These are phyloP conservation scores for Penstemon davidsonii DNA, from an alignment of 257 asterid genomes.

Conservation along the genomic window DNA sequence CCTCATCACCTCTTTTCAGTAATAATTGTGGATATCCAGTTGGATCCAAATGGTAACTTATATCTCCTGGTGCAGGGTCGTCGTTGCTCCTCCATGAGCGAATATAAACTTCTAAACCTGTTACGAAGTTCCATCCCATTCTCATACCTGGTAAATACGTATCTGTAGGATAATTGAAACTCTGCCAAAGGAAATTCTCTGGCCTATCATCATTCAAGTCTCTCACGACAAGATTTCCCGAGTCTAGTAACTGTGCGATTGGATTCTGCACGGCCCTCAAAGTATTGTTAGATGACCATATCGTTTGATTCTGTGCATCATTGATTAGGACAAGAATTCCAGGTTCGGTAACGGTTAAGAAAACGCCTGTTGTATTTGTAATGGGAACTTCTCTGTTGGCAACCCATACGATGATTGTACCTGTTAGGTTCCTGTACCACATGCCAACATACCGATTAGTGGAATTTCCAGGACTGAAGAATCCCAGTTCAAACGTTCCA, in stretches of 20 bases:
- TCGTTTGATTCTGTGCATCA: background rate
- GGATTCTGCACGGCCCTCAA: background rate
- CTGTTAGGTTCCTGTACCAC: constrained; percentile 43
- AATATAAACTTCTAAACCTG: constrained; percentile 15
- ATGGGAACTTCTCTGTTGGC: constrained; percentile 35
- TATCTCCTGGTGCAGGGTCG: constrained; percentile 42
- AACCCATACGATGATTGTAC: constrained; percentile 38
- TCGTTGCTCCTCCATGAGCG: constrained; percentile 34
- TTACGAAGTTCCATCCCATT: constrained; percentile 31
- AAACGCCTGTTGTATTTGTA: constrained; percentile 1
- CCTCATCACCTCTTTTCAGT: background rate
- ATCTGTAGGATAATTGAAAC: constrained; percentile 28
- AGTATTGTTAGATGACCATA: constrained; percentile 24
- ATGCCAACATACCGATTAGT: constrained; percentile 38
- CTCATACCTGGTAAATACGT: constrained; percentile 8
- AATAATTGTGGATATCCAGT: constrained; percentile 35
- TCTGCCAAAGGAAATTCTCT: constrained; percentile 24
- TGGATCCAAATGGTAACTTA: constrained; percentile 17
- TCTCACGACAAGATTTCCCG: constrained; percentile 36
- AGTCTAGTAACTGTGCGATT: constrained; percentile 17
- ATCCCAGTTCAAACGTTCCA: constrained; percentile 37
- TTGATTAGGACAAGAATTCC: constrained; percentile 21
- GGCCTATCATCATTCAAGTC: constrained; percentile 2
- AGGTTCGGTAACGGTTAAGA: constrained; percentile 1
- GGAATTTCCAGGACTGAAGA: constrained; percentile 33